Evolutionary conservation across 1,139 yeast genomes (phyloP), one percentile per base, ranked within the genome.

Genomic region (Pichia sp.): DNA sequence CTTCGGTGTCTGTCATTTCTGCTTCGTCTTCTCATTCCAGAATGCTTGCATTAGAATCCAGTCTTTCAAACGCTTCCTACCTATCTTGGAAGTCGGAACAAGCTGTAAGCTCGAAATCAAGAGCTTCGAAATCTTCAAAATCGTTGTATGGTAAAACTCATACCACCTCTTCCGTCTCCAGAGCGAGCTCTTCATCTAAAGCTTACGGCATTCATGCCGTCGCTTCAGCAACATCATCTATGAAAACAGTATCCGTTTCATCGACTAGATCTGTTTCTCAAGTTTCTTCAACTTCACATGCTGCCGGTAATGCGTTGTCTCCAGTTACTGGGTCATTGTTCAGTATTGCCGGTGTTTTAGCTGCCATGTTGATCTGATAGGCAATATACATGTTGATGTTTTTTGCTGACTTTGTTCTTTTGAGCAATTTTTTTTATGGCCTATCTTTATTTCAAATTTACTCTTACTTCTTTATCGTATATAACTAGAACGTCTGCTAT

Each of bases 291-390:
- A 43, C 44, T 39, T 54, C 56, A 19, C 47, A 48, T 28, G 58
- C 44, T 48, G 72, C 66, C 44, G 79, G 72, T 49, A 69, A 69
- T 46, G 68, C 62, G 49, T 57, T 59, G 56, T 68, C 60, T 60
- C 71, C 66, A 66, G 63, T 57, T 72, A 73, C 60, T 45, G 76
- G 78, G 45, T 66, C 76, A 53, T 70, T 78, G 22, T 63, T 78
- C 52, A 83, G 83, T 60, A 62, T 78, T 50, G 66, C 76, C 51
- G 84, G 82, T 64, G 69, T 79, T 56, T 72, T 76, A 45, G 66
- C 74, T 60, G 80, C 79, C 59, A 78, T 79, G 52, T 72, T 79
- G 58, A 66, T 78, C 55, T 76, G 70, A 66, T 55, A 31, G n/a
- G 37, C 16, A 31, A n/a, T 31, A 12, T n/a, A 31, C 37, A 31